Evolutionary conservation across 2,329 filamentous ascomycete species (phyloP).

Genomic region (Fusarium foetens): DNA sequence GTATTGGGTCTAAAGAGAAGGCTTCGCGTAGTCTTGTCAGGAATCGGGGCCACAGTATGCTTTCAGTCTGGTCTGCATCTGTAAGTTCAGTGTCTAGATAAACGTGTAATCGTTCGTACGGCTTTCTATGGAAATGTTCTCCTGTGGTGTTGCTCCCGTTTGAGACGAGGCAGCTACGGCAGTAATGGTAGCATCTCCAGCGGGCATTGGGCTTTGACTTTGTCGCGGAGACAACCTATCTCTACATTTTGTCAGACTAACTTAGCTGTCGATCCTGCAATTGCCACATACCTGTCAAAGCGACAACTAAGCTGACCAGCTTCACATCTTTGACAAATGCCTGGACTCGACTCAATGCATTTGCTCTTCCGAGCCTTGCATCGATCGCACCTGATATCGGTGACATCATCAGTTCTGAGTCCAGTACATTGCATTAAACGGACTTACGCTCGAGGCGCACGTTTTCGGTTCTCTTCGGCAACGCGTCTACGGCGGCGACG

Average conservation of each 20-base stretch:
- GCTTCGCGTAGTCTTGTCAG: background rate
- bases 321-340: slow-evolving; percentile 1
- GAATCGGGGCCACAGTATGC: background rate
- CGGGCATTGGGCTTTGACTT: background rate
- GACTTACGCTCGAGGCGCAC: background rate
- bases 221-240: background rate
- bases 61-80: background rate
- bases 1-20: background rate
- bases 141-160: background rate
- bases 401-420: background rate
- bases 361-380: slow-evolving; percentile 2
- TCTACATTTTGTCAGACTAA: background rate
- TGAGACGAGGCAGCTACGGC: background rate
- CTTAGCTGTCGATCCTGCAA: accelerated
- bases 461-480: slow-evolving; percentile 1
- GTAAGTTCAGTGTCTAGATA: accelerated
- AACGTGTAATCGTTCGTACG: background rate
- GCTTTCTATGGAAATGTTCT: background rate
- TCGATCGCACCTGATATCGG: background rate
- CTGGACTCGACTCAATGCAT: background rate
- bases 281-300: background rate
- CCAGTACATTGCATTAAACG: accelerated
- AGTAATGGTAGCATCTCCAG: background rate
- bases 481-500: slow-evolving; percentile 7
- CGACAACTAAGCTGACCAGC: background rate